These are phyloP conservation scores for Geranium incanum DNA, from an alignment of 441 rosid species.

Conservation along the genomic window DNA sequence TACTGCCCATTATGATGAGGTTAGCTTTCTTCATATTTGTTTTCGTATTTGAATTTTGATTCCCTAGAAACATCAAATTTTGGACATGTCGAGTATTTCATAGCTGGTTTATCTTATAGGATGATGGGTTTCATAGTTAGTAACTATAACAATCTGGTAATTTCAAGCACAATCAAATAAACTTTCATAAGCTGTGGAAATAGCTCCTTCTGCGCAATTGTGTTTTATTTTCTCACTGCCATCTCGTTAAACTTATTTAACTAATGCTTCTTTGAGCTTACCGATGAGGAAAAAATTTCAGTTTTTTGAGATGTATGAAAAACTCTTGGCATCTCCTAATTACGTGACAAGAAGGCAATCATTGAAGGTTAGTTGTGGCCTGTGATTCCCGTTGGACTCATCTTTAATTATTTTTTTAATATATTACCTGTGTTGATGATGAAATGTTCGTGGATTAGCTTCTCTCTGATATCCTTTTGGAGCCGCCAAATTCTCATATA, in stretches of 20 bases:
- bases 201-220: neutral
- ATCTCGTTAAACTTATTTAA: slow-evolving; percentile 9
- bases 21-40: slow-evolving; percentile 27
- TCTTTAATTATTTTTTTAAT: slow-evolving; percentile 8
- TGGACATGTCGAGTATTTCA: neutral
- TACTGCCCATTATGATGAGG: slow-evolving; percentile 78
- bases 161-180: slow-evolving; percentile 1
- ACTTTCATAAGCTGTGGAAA: slow-evolving; percentile 12
- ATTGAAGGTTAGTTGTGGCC: slow-evolving; percentile 57
- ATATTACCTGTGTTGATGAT: slow-evolving; percentile 16
- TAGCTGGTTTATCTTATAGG: neutral
- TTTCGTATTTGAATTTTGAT: slow-evolving; percentile 6
- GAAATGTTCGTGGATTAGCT: slow-evolving; percentile 46
- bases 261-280: slow-evolving; percentile 18
- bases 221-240: neutral
- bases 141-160: slow-evolving; percentile 5
- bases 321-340: slow-evolving; percentile 73
- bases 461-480: slow-evolving; percentile 87
- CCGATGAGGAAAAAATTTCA: slow-evolving; percentile 33
- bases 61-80: neutral
- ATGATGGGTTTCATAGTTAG: neutral
- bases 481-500: slow-evolving; percentile 67
- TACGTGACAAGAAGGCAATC: slow-evolving; percentile 97
- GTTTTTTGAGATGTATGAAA: slow-evolving; percentile 80
- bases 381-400: slow-evolving; percentile 3